Conservation (phyloP, 2,329 filamentous ascomycete species). For the Grosmannia penicillata region DNA sequence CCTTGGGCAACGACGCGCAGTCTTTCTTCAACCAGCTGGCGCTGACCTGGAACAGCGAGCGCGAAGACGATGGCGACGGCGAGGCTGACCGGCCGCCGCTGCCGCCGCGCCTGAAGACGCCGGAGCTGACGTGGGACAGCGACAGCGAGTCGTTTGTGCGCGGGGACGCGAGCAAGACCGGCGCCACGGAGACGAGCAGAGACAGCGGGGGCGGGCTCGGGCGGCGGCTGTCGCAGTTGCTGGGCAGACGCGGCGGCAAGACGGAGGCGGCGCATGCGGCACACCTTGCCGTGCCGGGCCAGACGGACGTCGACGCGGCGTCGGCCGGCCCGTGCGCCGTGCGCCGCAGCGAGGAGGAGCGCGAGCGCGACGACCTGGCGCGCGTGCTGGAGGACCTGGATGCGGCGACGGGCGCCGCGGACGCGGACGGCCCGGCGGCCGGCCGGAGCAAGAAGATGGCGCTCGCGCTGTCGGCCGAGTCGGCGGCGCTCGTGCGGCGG, state of each 20-base stretch:
- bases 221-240: slow-evolving; percentile 6
- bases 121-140: slow-evolving; percentile 33
- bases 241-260: slow-evolving; percentile 3
- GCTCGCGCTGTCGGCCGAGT: slow-evolving; percentile 72
- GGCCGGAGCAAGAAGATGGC: slow-evolving; percentile 22
- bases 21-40: slow-evolving; percentile 42
- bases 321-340: slow-evolving; percentile 3
- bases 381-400: slow-evolving; percentile 73
- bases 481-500: slow-evolving; percentile 61
- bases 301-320: slow-evolving; percentile 19
- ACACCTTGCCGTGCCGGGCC: slow-evolving; percentile 20
- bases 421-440: neutral
- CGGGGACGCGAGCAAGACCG: slow-evolving; percentile 6
- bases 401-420: slow-evolving; percentile 30
- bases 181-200: slow-evolving; percentile 13
- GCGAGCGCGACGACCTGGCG: slow-evolving; percentile 57
- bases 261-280: slow-evolving; percentile 12
- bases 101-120: slow-evolving; percentile 36
- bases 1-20: slow-evolving; percentile 43
- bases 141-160: slow-evolving; percentile 21
- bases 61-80: slow-evolving; percentile 23
- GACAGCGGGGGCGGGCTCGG: slow-evolving; percentile 14
- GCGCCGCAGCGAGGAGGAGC: slow-evolving; percentile 23
- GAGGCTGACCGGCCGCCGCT: slow-evolving; percentile 35
- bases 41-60: neutral